phyloP scores from a whole-genome alignment of 495 filamentous ascomycete genomes.

The Pseudomonodictys pantanalensis region DNA sequence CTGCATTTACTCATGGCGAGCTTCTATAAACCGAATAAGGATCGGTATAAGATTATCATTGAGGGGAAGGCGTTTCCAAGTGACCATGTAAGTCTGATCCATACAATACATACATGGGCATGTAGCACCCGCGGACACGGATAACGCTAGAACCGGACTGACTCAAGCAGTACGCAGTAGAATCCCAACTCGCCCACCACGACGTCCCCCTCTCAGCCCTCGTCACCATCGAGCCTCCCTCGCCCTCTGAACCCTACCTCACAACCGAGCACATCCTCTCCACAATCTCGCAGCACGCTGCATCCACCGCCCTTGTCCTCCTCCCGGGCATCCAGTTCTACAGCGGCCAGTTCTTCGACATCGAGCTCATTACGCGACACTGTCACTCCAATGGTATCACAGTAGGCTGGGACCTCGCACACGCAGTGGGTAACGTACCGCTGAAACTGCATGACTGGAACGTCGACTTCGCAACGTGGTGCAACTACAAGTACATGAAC shows the following conservation, averaged over 20 bases:
- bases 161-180: constrained; percentile 16
- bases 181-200: constrained; percentile 32
- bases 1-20: constrained; percentile 86
- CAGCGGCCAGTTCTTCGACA: constrained; percentile 87
- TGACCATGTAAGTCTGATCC: constrained; percentile 55
- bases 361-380: constrained; percentile 75
- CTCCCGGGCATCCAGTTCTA: constrained; percentile 94
- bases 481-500: constrained; percentile 96
- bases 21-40: constrained; percentile 78
- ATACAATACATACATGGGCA: no score
- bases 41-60: constrained; percentile 82
- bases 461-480: constrained; percentile 97
- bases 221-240: constrained; percentile 19
- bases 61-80: constrained; percentile 94
- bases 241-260: constrained; percentile 17
- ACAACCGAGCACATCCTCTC: constrained; percentile 52
- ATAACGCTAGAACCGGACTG: no score
- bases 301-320: constrained; percentile 72
- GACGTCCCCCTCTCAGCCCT: constrained; percentile 22
- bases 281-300: constrained; percentile 72
- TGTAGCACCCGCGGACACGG: no score
- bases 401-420: constrained; percentile 93
- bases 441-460: constrained; percentile 85
- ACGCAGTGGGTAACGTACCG: constrained; percentile 88
- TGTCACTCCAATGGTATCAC: constrained; percentile 73